Conservation (phyloP, 2,329 filamentous ascomycete species). For the Pezicula rhizophila region DNA sequence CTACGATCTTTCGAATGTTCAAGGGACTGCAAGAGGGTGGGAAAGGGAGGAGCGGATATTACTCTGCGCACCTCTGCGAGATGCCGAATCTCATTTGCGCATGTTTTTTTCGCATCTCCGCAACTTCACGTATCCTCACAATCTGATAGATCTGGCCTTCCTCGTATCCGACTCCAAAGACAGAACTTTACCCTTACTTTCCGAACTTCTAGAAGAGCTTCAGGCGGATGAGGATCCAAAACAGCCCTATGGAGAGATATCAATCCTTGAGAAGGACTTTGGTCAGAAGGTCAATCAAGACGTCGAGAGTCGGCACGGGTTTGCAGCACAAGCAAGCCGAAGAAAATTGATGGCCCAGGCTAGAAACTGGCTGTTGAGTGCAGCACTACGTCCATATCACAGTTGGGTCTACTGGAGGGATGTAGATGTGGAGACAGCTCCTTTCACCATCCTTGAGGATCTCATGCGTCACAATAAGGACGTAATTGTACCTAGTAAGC, state of each 20-base stretch:
- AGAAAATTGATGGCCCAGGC: conserved; percentile 98
- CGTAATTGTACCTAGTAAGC: conserved; percentile 94
- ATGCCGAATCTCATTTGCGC: conserved; percentile 82
- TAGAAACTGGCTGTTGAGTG: conserved; percentile 92
- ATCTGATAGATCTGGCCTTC: conserved; percentile 93
- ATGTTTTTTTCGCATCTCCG: conserved; percentile 99
- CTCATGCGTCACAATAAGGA: conserved; percentile 99
- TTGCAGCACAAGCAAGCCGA: conserved; percentile 87
- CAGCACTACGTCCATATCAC: conserved; percentile 86
- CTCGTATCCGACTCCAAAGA: conserved; percentile 97
- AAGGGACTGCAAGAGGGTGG: conserved; percentile 90
- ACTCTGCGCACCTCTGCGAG: conserved; percentile 87
- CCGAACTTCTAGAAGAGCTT: conserved; percentile 67
- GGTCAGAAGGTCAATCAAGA: conserved; percentile 97
- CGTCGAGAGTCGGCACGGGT: conserved; percentile 94
- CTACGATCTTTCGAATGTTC: conserved; percentile 88
- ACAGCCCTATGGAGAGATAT: conserved; percentile 89
- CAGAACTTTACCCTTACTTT: conserved; percentile 71
- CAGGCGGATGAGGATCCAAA: conserved; percentile 75
- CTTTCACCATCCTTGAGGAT: conserved; percentile 94
- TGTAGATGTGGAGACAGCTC: conserved; percentile 95
- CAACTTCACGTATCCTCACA: conserved; percentile 96
- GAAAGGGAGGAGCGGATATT: conserved; percentile 93
- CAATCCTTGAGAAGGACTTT: conserved; percentile 97
- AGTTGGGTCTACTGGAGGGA: conserved; percentile 99